A percentile compares a stretch with the other conserved stretches of the same genome.
phyloP scores from a whole-genome alignment of 192 early-diverging fungal genomes.

The Coemansia guatemalensis region DNA sequence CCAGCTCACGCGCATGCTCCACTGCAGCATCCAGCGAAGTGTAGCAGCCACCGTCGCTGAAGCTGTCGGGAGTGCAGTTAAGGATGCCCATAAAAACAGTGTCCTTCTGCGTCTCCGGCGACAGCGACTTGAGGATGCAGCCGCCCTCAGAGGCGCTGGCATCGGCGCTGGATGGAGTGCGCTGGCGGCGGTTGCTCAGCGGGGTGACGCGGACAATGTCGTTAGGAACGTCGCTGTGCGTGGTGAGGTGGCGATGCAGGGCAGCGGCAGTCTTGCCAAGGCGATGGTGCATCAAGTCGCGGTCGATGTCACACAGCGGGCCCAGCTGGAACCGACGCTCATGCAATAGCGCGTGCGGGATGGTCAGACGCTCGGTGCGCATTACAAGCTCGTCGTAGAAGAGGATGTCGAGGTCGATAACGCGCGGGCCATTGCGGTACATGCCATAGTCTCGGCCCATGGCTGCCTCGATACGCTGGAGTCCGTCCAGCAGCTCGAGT shows the following conservation, averaged over 20 bases:
- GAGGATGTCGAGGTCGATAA: slow-evolving; percentile 96
- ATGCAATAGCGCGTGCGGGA: slow-evolving; percentile 85
- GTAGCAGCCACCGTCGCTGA: slow-evolving; percentile 89
- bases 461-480: slow-evolving; percentile 83
- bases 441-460: slow-evolving; percentile 74
- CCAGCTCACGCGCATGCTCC: slow-evolving; percentile 64
- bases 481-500: slow-evolving; percentile 62
- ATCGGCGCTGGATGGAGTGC: slow-evolving; percentile 16
- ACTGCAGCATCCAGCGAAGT: slow-evolving; percentile 64
- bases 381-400: slow-evolving; percentile 81
- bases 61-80: slow-evolving; percentile 96
- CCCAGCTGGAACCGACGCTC: slow-evolving; percentile 95
- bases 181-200: slow-evolving; percentile 23
- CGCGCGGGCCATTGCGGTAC: slow-evolving; percentile 82
- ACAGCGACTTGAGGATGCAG: slow-evolving; percentile 59
- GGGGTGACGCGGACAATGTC: slow-evolving; percentile 55
- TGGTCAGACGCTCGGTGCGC: slow-evolving; percentile 64
- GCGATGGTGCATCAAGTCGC: slow-evolving; percentile 84
- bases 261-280: slow-evolving; percentile 72
- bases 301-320: slow-evolving; percentile 93
- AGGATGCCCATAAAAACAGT: slow-evolving; percentile 96
- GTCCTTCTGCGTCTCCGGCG: slow-evolving; percentile 42
- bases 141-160: slow-evolving; percentile 24
- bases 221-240: slow-evolving; percentile 53
- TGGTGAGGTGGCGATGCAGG: slow-evolving; percentile 60